Conservation (phyloP, 768 basidiomycete species). For the Russula dissimulans region DNA sequence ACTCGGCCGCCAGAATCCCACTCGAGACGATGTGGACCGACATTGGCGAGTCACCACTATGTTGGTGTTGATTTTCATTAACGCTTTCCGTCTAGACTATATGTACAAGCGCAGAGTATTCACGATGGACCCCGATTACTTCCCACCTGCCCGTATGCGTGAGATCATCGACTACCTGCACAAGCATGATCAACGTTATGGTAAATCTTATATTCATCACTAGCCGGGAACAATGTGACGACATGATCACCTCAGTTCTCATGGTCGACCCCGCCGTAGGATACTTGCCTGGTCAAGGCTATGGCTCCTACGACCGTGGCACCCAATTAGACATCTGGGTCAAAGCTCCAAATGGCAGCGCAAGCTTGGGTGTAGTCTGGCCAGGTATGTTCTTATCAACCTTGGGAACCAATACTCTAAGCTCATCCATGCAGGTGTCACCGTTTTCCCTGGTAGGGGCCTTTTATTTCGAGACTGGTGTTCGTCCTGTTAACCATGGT, state of each 20-base stretch:
- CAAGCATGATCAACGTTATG: slow-evolving; percentile 45
- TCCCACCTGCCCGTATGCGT: slow-evolving; percentile 53
- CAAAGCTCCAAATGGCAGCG: slow-evolving; percentile 51
- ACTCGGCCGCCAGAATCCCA: slow-evolving; percentile 52
- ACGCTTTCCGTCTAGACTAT: slow-evolving; percentile 39
- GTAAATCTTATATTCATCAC: slow-evolving; percentile 28
- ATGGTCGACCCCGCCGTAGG: slow-evolving; percentile 72
- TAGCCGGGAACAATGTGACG: neutral
- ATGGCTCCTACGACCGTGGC: slow-evolving; percentile 49
- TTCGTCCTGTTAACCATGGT: neutral
- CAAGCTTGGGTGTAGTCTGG: slow-evolving; percentile 52
- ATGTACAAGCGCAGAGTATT: slow-evolving; percentile 61
- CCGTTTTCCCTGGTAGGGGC: slow-evolving; percentile 43
- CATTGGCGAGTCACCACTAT: slow-evolving; percentile 36
- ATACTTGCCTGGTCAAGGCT: slow-evolving; percentile 37
- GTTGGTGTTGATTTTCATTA: neutral
- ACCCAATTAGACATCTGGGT: slow-evolving; percentile 46
- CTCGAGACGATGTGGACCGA: slow-evolving; percentile 78
- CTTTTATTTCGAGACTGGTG: neutral
- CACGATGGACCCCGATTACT: slow-evolving; percentile 59
- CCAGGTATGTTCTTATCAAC: slow-evolving; percentile 34
- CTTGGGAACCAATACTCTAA: neutral
- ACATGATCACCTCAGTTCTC: slow-evolving; percentile 35
- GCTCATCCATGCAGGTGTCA: slow-evolving; percentile 33
- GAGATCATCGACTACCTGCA: slow-evolving; percentile 59